These are phyloP conservation scores for Theileria luwenshuni DNA, from an alignment of 169 alveolate genomes.

Conservation along the genomic window DNA sequence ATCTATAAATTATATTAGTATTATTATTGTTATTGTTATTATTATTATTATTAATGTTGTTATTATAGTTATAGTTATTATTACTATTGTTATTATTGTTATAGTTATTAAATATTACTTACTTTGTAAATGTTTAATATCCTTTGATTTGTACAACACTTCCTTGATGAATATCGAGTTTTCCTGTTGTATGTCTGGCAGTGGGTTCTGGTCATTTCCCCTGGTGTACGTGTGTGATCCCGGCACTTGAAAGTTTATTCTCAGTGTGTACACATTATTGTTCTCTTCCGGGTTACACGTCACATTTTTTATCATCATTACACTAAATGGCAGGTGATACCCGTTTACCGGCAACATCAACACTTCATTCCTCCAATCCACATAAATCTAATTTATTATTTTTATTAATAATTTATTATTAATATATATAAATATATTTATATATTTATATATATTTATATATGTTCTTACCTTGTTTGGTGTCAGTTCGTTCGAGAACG, in stretches of 20 bases:
- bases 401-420: background rate
- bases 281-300: slow-evolving; percentile 88
- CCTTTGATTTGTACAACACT: slow-evolving; percentile 88
- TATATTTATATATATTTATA: background rate
- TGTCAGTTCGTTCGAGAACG: slow-evolving; percentile 83
- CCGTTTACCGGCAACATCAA: slow-evolving; percentile 88
- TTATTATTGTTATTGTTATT: no score
- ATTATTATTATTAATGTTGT: slow-evolving; percentile 18
- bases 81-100: background rate
- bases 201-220: slow-evolving; percentile 77
- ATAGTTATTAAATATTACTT: background rate
- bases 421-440: background rate
- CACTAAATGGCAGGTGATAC: slow-evolving; percentile 88
- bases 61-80: background rate
- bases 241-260: slow-evolving; percentile 92
- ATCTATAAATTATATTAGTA: no score
- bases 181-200: slow-evolving; percentile 81
- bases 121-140: slow-evolving; percentile 80
- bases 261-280: slow-evolving; percentile 79
- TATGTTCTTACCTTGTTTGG: slow-evolving; percentile 69
- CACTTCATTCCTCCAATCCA: slow-evolving; percentile 84
- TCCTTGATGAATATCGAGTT: slow-evolving; percentile 91
- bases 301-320: slow-evolving; percentile 87
- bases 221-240: slow-evolving; percentile 83
- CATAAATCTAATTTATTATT: slow-evolving; percentile 63